Evolutionary conservation across 1,284 basidiomycete genomes (phyloP), one percentile per base, ranked within the genome.

Genomic region (Austroboletus niveus): DNA sequence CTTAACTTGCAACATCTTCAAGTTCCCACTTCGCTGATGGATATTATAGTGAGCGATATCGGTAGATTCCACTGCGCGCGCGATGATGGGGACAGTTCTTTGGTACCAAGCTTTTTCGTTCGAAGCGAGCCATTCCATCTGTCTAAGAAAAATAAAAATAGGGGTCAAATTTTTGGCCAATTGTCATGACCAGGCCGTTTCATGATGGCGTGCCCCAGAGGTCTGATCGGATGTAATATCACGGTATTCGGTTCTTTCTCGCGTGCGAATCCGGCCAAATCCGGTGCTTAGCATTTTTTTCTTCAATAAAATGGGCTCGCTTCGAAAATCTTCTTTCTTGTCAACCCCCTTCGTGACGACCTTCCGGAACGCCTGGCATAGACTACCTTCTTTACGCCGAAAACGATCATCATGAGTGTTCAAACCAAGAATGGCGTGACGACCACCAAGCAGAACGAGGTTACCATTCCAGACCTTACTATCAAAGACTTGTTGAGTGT

Each of bases 401-500:
- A 52, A 11, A 60, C 60, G 53, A 57, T 44, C 44, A 57, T 38
- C 14, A 68, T 70, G 68, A 55, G 24, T 31, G 17, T 53, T 11
- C n/a, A 54, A 22, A 51, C 48, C n/a, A 55, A 57, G 47, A 43
- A 63, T 39, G 55, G 53, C 42, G 45, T 58, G 27, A 67, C 61
- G 49, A 58, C 70, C 61, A 73, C 85, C 53, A 75, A 84, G 59
- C 87, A 89, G 71, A 75, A 72, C 43, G 74, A 78, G 52, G 84
- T 85, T 61, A 69, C 82, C 44, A 89, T 94, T 55, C 92, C 92
- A 35, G 85, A 92, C 72, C 76, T 94, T 54, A 80, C 87, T 20
- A 79, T 95, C 68, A 94, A 94, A 74, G 89, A 95, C 65, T 72
- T 98, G 54, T 80, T 98, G 48, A 84, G 83, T 49, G 84, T 82